Base-by-base conservation (phyloP, 2,329 filamentous ascomycete species). In the Cephalotrichum gorgonifer region DNA sequence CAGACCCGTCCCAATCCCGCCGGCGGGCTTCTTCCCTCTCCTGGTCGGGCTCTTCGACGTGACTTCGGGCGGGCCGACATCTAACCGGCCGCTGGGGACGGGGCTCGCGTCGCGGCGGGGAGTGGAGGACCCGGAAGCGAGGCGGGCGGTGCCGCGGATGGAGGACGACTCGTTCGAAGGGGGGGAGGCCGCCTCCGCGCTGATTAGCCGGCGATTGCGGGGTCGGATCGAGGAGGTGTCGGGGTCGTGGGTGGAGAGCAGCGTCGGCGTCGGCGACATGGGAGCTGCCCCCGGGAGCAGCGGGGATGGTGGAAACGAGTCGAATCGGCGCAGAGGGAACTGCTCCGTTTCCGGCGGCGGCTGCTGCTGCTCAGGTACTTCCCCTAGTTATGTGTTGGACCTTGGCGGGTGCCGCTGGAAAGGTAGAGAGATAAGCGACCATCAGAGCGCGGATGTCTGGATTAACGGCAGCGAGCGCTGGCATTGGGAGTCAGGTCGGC, bases 131-230 rank as follows among this genome's bases (percentile, higher is more conserved):
- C 31, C 48, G 31, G 48, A 45, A 27, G 48, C 39, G 47, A 64
- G 55, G 27, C 64, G 55, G 27, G 60, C 57, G 47, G 56, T 57
- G 50, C 62, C 62, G 48, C 66, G 64, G 25, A 62, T 65, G 22
- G 65, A 62, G 11, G 61, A 62, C 17, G 62, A 43, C 15, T 47
- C 59, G 50, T 58, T 59, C 2, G 60, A 55, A 27, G 55, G 54
- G 30, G 58, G 57, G 17, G 53, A 50, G 47, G 58, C 56, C 35
- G 58, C 57, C 50, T 57, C 59, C 17, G 60, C 56, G 52, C 62
- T 65, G 46, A 63, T 62, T 28, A 66, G 63, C 44, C 70, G 73
- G 49, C 75, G 71, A 54, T 75, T 76, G 51, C 76, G 74, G 48
- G 75, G 70, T 22, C 48, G 73, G 49, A 70, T 56, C 25, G 65